Evolutionary conservation across 1,139 yeast genomes (phyloP), one percentile per base, ranked within the genome.

Genomic region (Geotrichum cucujoidarum): DNA sequence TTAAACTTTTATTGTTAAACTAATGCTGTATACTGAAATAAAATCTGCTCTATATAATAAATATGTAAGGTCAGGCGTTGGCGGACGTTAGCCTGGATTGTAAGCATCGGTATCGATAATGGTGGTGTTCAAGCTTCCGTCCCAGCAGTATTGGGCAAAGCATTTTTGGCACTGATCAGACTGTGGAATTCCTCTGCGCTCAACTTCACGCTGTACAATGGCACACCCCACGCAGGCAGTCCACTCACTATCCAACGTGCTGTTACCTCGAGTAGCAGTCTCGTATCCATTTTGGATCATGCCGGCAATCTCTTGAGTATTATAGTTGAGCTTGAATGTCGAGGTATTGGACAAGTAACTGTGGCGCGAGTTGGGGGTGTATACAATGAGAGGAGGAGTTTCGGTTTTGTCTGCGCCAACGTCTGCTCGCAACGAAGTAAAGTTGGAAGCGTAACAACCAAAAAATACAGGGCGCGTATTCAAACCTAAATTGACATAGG

Each of bases 161-260:
- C 97, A 90, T 47, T 69, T 55, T 53, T 76, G 67, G 73, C 97
- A 90, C 62, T 84, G 89, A 1, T 76, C 80, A 6, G 89, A 76
- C 54, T 81, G 82, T 17, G 75, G 72, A 27, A 74, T 65, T 30
- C 83, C 82, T 43, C 74, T 69, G 60, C 95, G 76, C 69, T 88
- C 95, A 62, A 83, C 83, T 48, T 83, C 80, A 64, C 96, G 80
- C 66, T 88, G 83, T 50, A 89, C 73, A 47, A 89, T 78, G 7
- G 97, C 97, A 72, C 97, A 89, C 1, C 90, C 87, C 46, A 89
- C 77, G 72, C 97, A 89, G 6, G 83, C 76, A 46, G 77, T 73
- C 83, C 89, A 89, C 48, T 83, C 83, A 1, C 71, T 65, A 60
- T 85, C 95, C 37, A 82, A 69, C 4, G 96, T 84, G 38, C 80